Percentiles rank a stretch among this genome's conserved stretches.
Conservation (phyloP, 2,329 filamentous ascomycete species). For the Botryotinia globosa region DNA sequence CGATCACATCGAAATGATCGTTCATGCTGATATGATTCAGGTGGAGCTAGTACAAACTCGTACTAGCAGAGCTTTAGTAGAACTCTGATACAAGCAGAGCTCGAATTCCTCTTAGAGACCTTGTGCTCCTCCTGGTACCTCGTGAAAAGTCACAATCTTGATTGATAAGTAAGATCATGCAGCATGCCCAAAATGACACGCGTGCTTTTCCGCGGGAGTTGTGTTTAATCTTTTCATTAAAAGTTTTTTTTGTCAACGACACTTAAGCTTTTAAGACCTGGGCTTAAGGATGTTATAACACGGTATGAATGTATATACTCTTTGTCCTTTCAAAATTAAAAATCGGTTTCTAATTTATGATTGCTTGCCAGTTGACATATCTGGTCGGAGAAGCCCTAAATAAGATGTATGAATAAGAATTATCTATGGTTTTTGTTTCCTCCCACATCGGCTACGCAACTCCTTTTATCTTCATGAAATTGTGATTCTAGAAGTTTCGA, state of each 20-base stretch:
- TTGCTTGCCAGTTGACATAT: not conserved
- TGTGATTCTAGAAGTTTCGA: not conserved
- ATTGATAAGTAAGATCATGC: not conserved
- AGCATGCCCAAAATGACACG: not conserved
- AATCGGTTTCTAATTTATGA: not conserved
- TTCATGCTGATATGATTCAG: not conserved
- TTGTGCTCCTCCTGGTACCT: not conserved
- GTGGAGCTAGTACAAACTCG: not conserved
- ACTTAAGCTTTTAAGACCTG: not conserved
- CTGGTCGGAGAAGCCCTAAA: not conserved
- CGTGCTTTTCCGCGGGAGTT: not conserved
- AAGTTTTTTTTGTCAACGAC: not conserved
- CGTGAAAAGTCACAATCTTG: not conserved
- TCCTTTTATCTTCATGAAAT: not conserved
- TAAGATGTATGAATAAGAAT: not conserved
- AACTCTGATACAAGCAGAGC: not conserved
- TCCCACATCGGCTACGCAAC: fast-evolving
- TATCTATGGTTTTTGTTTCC: not conserved
- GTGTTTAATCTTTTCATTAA: not conserved
- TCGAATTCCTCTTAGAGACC: not conserved
- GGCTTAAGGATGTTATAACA: not conserved
- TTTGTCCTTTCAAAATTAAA: not conserved
- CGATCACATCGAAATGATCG: not conserved
- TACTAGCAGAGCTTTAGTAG: not conserved
- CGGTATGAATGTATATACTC: not conserved